These are phyloP conservation scores for Mollisiaceae sp. DNA, from an alignment of 2,329 filamentous ascomycete species.

Conservation along the genomic window DNA sequence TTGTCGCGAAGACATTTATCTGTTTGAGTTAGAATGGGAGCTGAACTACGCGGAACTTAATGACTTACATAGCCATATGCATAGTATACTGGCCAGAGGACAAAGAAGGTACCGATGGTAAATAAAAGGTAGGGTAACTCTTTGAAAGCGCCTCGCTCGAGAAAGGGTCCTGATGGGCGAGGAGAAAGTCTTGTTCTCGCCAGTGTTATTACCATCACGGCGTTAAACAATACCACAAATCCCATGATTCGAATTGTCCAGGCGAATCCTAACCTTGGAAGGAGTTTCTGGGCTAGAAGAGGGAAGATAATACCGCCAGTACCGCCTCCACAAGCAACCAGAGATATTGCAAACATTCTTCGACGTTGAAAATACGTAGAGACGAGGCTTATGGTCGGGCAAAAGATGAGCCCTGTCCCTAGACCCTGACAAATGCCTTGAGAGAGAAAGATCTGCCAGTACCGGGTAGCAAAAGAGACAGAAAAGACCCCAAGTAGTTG, in stretches of 20 bases:
- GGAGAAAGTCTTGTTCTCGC: constrained; percentile 31
- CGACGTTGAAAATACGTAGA: constrained; percentile 51
- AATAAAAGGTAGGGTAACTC: constrained; percentile 46
- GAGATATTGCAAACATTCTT: constrained; percentile 42
- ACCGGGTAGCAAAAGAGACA: constrained; percentile 45
- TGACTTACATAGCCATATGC: constrained; percentile 63
- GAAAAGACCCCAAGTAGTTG: constrained; percentile 51
- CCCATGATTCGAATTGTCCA: constrained; percentile 51
- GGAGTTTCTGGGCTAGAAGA: constrained; percentile 45
- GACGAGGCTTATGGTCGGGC: constrained; percentile 66
- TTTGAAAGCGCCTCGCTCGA: constrained; percentile 49
- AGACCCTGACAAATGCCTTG: constrained; percentile 58
- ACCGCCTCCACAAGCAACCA: constrained; percentile 42
- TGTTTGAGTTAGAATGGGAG: background rate
- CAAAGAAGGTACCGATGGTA: constrained; percentile 53
- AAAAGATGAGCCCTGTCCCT: constrained; percentile 61
- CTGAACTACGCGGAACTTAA: background rate
- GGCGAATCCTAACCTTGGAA: constrained; percentile 47
- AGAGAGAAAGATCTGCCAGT: constrained; percentile 58
- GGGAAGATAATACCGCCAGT: constrained; percentile 50
- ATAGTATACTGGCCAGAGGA: constrained; percentile 45
- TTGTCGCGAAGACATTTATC: constrained; percentile 8
- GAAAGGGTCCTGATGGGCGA: constrained; percentile 46
- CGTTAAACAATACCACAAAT: constrained; percentile 47
- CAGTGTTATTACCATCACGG: constrained; percentile 42